Conservation (phyloP, 768 basidiomycete genomes). For the Mycena chlorophos region DNA sequence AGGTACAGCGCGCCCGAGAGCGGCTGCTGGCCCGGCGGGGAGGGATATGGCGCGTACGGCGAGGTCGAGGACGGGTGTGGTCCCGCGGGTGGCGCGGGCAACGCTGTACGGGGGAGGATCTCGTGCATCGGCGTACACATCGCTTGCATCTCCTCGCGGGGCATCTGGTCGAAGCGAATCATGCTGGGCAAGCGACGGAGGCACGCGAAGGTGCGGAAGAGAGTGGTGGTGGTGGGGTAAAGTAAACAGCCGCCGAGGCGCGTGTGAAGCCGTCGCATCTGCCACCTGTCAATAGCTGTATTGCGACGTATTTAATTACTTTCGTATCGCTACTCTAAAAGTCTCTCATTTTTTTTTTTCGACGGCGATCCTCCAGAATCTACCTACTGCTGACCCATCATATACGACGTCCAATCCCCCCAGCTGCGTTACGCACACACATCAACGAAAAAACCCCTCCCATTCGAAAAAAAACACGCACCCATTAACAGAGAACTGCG, state of each 20-base stretch:
- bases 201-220: no score
- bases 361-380: background rate
- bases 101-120: constrained; percentile 49
- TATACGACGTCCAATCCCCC: background rate
- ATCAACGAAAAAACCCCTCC: no score
- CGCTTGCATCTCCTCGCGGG: constrained; percentile 76
- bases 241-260: background rate
- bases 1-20: constrained; percentile 61
- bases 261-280: background rate
- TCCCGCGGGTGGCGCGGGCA: constrained; percentile 24
- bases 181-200: no score
- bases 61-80: constrained; percentile 11
- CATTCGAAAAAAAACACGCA: background rate
- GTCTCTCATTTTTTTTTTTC: no score
- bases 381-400: background rate
- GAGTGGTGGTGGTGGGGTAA: no score
- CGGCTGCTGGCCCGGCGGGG: constrained; percentile 10
- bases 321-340: no score
- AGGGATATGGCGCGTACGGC: constrained; percentile 19
- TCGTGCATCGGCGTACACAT: constrained; percentile 87
- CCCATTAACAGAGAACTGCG: background rate
- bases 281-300: background rate
- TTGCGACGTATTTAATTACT: background rate
- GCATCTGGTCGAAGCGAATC: constrained; percentile 78
- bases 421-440: background rate